These are phyloP conservation scores for Trematosphaeria pertusa DNA, from an alignment of 2,329 filamentous ascomycete species.

Conservation along the genomic window DNA sequence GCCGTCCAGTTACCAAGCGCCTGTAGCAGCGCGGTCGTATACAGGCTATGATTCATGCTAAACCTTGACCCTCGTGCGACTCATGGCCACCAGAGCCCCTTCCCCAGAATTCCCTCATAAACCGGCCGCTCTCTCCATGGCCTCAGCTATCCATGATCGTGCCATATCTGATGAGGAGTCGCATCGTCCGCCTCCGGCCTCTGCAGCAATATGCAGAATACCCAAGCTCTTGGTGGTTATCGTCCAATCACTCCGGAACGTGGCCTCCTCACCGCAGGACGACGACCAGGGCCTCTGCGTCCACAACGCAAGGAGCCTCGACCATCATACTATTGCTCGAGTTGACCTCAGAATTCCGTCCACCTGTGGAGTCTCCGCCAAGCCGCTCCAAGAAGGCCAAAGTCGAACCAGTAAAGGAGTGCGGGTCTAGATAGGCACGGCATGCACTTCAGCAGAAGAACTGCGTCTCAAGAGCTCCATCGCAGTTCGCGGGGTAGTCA, in stretches of 20 bases:
- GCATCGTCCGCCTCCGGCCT: slow-evolving; percentile 7
- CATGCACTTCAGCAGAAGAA: too few relatives aligned
- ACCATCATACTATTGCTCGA: neutral
- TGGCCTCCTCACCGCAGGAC: slow-evolving; percentile 40
- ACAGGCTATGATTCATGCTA: slow-evolving; percentile 5
- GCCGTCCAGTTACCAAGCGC: neutral
- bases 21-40: too few relatives aligned
- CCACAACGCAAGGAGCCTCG: slow-evolving; percentile 10
- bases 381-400: too few relatives aligned
- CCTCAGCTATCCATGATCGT: slow-evolving; percentile 1
- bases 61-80: slow-evolving; percentile 4
- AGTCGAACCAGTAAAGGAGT: too few relatives aligned
- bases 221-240: slow-evolving; percentile 19
- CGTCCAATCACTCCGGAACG: slow-evolving; percentile 47
- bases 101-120: slow-evolving; percentile 1
- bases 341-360: slow-evolving; percentile 1
- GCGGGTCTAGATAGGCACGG: too few relatives aligned
- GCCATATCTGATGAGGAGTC: neutral
- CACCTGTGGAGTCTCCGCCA: too few relatives aligned
- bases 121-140: neutral
- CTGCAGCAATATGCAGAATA: slow-evolving; percentile 11
- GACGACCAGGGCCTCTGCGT: slow-evolving; percentile 20
- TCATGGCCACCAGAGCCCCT: slow-evolving; percentile 1
- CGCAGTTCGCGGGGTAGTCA: slow-evolving; percentile 1
- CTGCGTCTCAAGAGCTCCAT: neutral